Evolutionary conservation across 2,329 filamentous ascomycete genomes (phyloP).

Genomic region (Blastomyces gilchristii): DNA sequence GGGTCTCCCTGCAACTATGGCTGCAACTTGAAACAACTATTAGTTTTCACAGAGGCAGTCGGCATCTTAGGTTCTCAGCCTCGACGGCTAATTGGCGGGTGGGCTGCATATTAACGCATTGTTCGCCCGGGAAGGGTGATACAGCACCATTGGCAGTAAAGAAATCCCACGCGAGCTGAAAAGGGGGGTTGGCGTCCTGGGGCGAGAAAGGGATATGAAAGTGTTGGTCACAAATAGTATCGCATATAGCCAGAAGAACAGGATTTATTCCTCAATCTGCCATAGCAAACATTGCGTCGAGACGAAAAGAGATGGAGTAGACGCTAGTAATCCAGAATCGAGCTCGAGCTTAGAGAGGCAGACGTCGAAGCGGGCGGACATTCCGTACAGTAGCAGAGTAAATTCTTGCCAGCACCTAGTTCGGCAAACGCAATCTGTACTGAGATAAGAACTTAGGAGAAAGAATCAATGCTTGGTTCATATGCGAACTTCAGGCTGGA

Average conservation of each 20-base stretch:
- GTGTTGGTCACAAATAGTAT: not conserved
- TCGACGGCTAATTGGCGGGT: not conserved
- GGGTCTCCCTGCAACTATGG: not conserved
- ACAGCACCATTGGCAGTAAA: not conserved
- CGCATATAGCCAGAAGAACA: not conserved
- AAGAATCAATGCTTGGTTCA: not conserved
- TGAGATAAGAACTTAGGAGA: not conserved
- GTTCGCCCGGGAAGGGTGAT: not conserved
- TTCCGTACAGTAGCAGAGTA: not conserved
- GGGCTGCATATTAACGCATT: not conserved
- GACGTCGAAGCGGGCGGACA: not conserved
- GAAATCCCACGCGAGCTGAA: not conserved
- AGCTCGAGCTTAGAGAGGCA: not conserved
- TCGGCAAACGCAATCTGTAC: not conserved
- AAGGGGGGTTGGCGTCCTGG: not conserved
- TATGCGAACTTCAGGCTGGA: not conserved
- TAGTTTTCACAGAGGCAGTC: not conserved
- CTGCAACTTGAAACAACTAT: not conserved
- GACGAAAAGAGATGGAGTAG: not conserved
- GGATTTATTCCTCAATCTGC: not conserved
- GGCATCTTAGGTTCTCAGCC: not conserved
- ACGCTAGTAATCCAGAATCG: not conserved
- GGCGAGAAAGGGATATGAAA: not conserved
- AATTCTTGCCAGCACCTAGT: not conserved
- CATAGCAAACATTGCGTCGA: not conserved